Base-by-base conservation (phyloP, 1,139 yeast genomes). In the Blastobotrys capitulatus region DNA sequence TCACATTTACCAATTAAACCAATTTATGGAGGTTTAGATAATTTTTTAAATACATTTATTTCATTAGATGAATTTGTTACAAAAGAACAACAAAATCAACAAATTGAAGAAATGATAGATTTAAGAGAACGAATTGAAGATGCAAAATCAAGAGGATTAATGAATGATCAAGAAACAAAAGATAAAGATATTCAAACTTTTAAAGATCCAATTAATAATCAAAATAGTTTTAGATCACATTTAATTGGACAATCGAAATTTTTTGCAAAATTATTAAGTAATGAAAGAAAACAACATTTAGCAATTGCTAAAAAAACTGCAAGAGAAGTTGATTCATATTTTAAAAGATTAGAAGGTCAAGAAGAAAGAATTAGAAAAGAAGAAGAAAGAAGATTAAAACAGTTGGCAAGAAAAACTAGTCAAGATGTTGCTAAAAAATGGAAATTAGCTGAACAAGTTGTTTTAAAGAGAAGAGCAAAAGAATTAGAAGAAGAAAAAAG, bases 381-480 rank as follows among this genome's bases (percentile, higher is more conserved):
- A 56, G 79, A 79, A 52, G 73, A 70, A 43, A 63, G 68, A 45
- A 58, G 63, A 10, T 73, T 86, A 54, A 74, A 76, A 51, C 80
- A 77, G 51, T 68, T 90, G 34, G 95, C 97, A 29, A 79, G 89
- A 58, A 75, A 82, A 50, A 87, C 95, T 0, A 83, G 86, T 1
- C 83, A 81, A 57, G 90, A 92, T 35, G 96, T 92, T 9, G 83
- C 84, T 69, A 88, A 83, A 63, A 82, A 95, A 63, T 94, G 99
- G 99, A 72, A 75, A 26, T 76, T 90, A 50, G 98, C 97, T 2
- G 86, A 83, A 55, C 89, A 87, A 62, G 97, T 95, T 40, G 76
- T 73, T 1, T 72, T 77, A 46, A 73, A 71, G 56, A 64, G 72
- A 27, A 62, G 65, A 25, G 68, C 65, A 46, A 65, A 60, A 42